Evolutionary conservation across 179 eudicot species (phyloP).

Genomic region (Corrigiola litoralis): DNA sequence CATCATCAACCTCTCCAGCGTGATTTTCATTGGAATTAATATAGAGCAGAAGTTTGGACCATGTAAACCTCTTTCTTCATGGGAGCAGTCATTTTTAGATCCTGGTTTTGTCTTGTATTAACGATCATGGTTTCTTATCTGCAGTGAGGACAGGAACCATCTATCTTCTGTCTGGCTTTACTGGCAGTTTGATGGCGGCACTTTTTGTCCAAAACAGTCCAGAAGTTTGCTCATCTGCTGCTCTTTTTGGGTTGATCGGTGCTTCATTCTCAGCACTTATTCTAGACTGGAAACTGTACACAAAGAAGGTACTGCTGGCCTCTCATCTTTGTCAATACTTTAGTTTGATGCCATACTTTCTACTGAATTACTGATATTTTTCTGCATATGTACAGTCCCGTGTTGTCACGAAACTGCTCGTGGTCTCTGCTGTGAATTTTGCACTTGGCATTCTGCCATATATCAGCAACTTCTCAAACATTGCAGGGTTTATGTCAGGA

Average conservation of each 20-base stretch:
- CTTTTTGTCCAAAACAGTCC: constrained; percentile 60
- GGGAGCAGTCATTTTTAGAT: not conserved
- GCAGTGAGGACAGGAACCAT: constrained; percentile 69
- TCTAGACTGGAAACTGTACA: constrained; percentile 58
- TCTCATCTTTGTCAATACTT: not conserved
- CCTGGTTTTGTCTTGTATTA: no score
- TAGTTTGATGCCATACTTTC: not conserved
- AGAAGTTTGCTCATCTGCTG: constrained; percentile 60
- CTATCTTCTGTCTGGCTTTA: constrained; percentile 57
- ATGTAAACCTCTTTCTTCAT: constrained; percentile 32
- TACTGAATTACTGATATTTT: not conserved
- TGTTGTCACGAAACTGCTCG: constrained; percentile 34
- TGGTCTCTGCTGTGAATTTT: constrained; percentile 42
- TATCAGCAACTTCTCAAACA: constrained; percentile 59
- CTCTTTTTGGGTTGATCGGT: constrained; percentile 81
- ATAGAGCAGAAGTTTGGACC: constrained; percentile 81
- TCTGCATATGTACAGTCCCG: constrained; percentile 37
- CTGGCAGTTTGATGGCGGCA: constrained; percentile 51
- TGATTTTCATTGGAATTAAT: constrained; percentile 62
- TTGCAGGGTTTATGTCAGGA: constrained; percentile 69
- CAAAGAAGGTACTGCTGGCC: constrained; percentile 45
- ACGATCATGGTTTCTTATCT: constrained; percentile 2
- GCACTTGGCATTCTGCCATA: constrained; percentile 60
- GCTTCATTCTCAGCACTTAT: constrained; percentile 63
- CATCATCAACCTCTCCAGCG: constrained; percentile 45